phyloP scores from a whole-genome alignment of 1,139 yeast genomes.

The Yamadazyma diddensiae region DNA sequence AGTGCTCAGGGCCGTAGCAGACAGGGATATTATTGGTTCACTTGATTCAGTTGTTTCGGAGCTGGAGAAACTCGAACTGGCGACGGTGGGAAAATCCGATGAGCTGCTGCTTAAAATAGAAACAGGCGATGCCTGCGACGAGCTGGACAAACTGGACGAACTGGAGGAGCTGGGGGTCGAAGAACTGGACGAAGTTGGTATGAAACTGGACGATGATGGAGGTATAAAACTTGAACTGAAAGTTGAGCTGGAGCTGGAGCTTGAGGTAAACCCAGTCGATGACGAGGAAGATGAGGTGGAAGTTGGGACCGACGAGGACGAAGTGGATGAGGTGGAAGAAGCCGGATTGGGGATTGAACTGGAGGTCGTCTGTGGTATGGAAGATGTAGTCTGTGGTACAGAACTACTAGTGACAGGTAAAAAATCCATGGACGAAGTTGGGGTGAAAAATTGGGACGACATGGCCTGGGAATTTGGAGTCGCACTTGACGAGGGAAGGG shows the following conservation, averaged over 20 bases:
- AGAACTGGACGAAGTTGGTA: neutral
- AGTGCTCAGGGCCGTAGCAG: neutral
- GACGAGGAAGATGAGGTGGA: neutral
- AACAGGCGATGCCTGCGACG: slow-evolving; percentile 1
- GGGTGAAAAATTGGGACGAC: slow-evolving; percentile 3
- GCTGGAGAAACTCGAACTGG: slow-evolving; percentile 3
- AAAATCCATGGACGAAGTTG: neutral
- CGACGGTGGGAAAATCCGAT: slow-evolving; percentile 2
- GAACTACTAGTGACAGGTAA: neutral
- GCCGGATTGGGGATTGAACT: neutral
- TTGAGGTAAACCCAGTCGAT: neutral
- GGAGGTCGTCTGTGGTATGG: too few species aligned
- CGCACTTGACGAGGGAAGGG: slow-evolving; percentile 1
- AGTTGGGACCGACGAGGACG: neutral
- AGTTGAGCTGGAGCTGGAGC: slow-evolving; percentile 10
- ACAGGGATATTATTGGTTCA: slow-evolving; percentile 1
- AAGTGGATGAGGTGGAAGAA: neutral
- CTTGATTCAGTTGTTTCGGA: neutral
- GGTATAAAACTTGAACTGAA: neutral
- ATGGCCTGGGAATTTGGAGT: neutral
- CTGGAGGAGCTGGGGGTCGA: slow-evolving; percentile 3
- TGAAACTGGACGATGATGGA: slow-evolving; percentile 18
- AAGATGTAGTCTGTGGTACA: neutral
- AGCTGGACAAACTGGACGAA: slow-evolving; percentile 2
- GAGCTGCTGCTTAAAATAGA: slow-evolving; percentile 3